Percentiles rank a stretch among this genome's conserved stretches.
Conservation (phyloP, 371 early-diverging fungal species). For the Actinomortierella wolfii region DNA sequence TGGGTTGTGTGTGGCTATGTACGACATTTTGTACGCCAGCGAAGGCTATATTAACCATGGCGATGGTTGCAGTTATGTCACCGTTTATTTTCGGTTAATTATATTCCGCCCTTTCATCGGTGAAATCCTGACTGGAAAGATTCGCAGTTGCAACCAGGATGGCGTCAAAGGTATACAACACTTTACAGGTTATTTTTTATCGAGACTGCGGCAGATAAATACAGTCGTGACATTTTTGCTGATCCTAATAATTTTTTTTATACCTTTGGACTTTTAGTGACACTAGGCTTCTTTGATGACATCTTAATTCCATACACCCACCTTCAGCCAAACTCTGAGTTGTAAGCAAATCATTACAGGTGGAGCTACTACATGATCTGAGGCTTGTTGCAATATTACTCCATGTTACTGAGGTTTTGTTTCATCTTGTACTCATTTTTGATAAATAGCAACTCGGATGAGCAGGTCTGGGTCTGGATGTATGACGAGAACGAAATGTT, state of each 20-base stretch:
- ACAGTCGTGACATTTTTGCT: not conserved
- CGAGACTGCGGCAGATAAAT: not conserved
- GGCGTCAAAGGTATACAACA: slow-evolving; percentile 66
- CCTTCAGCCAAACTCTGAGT: slow-evolving; percentile 67
- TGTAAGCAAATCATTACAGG: slow-evolving; percentile 45
- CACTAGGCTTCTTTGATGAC: slow-evolving; percentile 93
- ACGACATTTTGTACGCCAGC: slow-evolving; percentile 77
- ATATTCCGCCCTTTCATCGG: slow-evolving; percentile 93
- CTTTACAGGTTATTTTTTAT: not conserved
- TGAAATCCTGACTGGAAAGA: slow-evolving; percentile 82
- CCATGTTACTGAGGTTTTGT: not conserved
- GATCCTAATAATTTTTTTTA: too few species aligned
- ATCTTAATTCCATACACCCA: slow-evolving; percentile 76
- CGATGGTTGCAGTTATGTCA: slow-evolving; percentile 80
- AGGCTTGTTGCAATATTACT: not conserved
- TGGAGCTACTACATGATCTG: not conserved
- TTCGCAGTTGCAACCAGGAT: slow-evolving; percentile 71
- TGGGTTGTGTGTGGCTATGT: slow-evolving; percentile 87
- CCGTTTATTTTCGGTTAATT: slow-evolving; percentile 81
- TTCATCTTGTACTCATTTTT: slow-evolving; percentile 30
- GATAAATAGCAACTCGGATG: slow-evolving; percentile 59
- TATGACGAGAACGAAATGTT: slow-evolving; percentile 83
- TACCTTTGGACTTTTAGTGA: slow-evolving; percentile 52
- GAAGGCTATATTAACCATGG: slow-evolving; percentile 87
- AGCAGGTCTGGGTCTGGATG: slow-evolving; percentile 88